Percentiles rank a stretch among this genome's conserved stretches.
Conservation (phyloP, 192 early-diverging fungal species). For the Mortierella antarctica region DNA sequence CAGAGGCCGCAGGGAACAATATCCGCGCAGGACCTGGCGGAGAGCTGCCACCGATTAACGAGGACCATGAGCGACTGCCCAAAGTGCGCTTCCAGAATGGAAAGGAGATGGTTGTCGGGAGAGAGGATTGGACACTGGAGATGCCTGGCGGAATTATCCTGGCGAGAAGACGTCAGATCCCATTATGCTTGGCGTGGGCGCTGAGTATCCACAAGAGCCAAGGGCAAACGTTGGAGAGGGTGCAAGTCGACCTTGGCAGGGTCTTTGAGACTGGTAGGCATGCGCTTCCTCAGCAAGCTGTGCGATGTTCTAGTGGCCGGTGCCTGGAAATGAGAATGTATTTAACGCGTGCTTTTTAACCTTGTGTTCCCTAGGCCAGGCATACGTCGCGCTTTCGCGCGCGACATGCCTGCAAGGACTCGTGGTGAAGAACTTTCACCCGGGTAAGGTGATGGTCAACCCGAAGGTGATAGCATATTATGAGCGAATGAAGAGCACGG, state of each 20-base stretch:
- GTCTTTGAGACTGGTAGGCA: constrained; percentile 78
- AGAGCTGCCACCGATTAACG: constrained; percentile 14
- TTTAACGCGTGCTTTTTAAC: not conserved
- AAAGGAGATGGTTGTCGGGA: constrained; percentile 21
- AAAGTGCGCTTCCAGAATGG: constrained; percentile 20
- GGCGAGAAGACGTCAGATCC: constrained; percentile 60
- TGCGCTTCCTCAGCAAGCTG: too few relatives aligned
- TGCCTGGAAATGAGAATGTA: too few relatives aligned
- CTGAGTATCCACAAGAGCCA: constrained; percentile 90
- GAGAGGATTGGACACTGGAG: constrained; percentile 42
- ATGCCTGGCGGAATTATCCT: constrained; percentile 13
- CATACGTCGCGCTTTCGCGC: constrained; percentile 86
- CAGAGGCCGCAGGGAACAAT: constrained; percentile 10
- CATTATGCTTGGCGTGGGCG: constrained; percentile 84
- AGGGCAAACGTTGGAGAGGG: constrained; percentile 83
- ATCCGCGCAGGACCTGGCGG: not conserved
- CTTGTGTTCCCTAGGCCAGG: constrained; percentile 61
- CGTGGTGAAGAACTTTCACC: constrained; percentile 75
- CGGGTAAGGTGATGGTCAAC: constrained; percentile 75
- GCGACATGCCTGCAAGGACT: constrained; percentile 73
- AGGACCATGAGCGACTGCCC: constrained; percentile 19
- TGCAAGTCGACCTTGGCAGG: constrained; percentile 80
- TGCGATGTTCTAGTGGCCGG: too few relatives aligned
- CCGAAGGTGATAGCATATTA: constrained; percentile 77
- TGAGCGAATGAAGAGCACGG: not conserved